Evolutionary conservation across 352 stramenopile genomes (phyloP), one percentile per base, ranked within the genome.

Genomic region (Phytophthora pini): DNA sequence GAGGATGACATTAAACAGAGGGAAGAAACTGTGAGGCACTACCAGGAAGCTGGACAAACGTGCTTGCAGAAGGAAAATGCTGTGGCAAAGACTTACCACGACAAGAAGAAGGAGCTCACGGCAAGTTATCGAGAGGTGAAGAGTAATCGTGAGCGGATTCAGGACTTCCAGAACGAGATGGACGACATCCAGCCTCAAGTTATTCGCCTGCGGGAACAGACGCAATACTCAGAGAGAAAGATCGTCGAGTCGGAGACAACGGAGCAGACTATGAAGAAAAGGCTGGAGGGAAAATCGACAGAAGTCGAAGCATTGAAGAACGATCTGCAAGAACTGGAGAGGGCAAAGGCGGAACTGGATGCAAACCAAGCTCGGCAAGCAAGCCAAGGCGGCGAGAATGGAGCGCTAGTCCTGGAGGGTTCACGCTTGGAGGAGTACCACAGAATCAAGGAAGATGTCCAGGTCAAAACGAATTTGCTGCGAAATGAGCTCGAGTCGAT

Each of bases 131-230:
- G 88, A 7, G 79, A 92, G 9, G 58, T 82, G n/a, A 92, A 87
- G 45, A 68, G 76, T 29, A 82, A 71, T 43, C 76, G 87, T 46
- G 84, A 90, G 24, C 72, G 88, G 46, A 84, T 97, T 17, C 76
- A 88, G 31, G 72, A 90, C 20, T 70, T 96, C 10, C 80, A 98
- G 55, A 73, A 87, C 36, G 78, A 98, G 52, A 86, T 99, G 41
- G 84, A 98, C 43, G 67, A 80, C 5, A 88, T 90, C 9, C 76
- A 92, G 47, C 87, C 87, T 10, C 75, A 88, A 39, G 63, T 84
- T 50, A 94, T 96, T 51, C 70, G 88, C 38, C 53, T 98, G 27
- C 94, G 97, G 45, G 90, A 98, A 54, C 81, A 97, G 59, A 84
- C 93, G 1, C 97, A 97, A 56, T 89, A 89, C 60, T 78, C 75